Base-by-base conservation (phyloP, 2,329 filamentous ascomycete genomes). In the Xylariaceae sp. region DNA sequence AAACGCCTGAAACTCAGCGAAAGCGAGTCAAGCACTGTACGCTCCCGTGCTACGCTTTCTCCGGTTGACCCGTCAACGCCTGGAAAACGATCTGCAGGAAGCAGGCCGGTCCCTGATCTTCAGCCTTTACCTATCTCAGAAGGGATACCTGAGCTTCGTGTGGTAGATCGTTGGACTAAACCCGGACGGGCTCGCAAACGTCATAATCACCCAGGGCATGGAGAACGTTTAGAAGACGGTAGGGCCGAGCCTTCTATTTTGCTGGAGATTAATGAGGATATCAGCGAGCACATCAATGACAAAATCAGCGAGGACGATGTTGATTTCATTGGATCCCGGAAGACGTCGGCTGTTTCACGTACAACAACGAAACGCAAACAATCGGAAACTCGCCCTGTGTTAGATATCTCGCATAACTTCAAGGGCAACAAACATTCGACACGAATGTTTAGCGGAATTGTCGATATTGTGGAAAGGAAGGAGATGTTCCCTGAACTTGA, bases 1-100 rank as follows among this genome's bases (percentile, higher is more conserved):
- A 67, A 67, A 53, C 64, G 62, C 10, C 61, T 55, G 49, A 65
- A 57, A 43, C 16, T 59, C 34, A 54, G 58, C 32, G 55, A 60
- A 22, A 49, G 8, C 42, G 29, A 16, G 29, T 16, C 34, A 10
- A 30, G 32, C 26, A 5, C 40, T 32, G 15, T 44, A 39, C 58
- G 64, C 29, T 57, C 61, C 16, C 42, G 58, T 2, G 50, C 55
- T 46, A 57, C 46, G 2, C 62, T 64, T 29, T 53, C 13, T 10
- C 9, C 32, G 16, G 5, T 13, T 10, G 55, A 58, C 12, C 18
- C 13, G 19, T n/a, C 26, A 46, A n/a, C 16, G 10, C 16, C 60
- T 22, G 58, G 59, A 46, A 65, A 62, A 43, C 58, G 53, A 21
- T 62, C 63, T 18, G 47, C 50, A 47, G 63, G 51, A 15, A 56